phyloP scores from a whole-genome alignment of 1,284 basidiomycete species.

The Sporisorium graminicola region DNA sequence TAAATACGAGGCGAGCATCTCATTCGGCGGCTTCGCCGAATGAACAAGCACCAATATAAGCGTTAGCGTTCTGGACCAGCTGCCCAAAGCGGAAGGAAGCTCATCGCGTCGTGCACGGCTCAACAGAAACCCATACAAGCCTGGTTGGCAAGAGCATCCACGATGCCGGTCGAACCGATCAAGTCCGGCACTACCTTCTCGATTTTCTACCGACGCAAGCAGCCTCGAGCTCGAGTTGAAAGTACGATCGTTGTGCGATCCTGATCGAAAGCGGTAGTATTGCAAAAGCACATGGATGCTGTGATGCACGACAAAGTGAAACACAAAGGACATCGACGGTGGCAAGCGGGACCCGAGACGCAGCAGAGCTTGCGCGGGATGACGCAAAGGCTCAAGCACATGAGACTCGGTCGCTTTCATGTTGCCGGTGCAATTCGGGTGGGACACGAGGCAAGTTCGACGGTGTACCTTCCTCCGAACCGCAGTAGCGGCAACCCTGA shows the following conservation, averaged over 20 bases:
- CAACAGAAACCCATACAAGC: not conserved
- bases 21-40: conserved; percentile 4
- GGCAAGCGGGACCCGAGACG: not conserved
- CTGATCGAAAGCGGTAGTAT: not conserved
- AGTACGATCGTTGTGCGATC: not conserved
- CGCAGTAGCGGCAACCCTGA: not conserved
- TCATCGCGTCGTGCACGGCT: not conserved
- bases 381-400: not conserved
- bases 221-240: not conserved
- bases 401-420: not conserved
- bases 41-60: not conserved
- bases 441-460: not conserved
- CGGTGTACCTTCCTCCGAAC: not conserved
- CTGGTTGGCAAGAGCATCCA: not conserved
- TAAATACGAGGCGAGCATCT: not conserved
- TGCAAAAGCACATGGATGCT: not conserved
- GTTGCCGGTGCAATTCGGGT: not conserved
- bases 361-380: not conserved
- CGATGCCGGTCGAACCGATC: not conserved
- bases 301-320: not conserved
- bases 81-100: not conserved
- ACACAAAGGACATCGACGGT: conserved; percentile 1
- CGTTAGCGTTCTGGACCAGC: not conserved
- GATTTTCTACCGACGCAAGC: not conserved
- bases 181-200: not conserved